phyloP scores from a whole-genome alignment of 2,329 filamentous ascomycete genomes.

The Paecilomyces dactylethromorphus region DNA sequence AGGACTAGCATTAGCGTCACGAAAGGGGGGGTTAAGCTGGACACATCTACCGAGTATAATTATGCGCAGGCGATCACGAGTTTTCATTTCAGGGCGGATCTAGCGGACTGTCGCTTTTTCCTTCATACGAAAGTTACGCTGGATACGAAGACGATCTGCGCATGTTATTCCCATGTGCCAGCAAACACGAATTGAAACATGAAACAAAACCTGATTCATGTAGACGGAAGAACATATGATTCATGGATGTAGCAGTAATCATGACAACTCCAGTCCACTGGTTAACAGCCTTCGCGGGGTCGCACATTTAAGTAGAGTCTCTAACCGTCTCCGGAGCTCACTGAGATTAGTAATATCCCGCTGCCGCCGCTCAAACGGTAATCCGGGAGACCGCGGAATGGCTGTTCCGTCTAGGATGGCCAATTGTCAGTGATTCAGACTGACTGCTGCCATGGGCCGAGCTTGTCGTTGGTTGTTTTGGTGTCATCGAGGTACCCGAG shows the following conservation, averaged over 20 bases:
- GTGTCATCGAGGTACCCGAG: neutral
- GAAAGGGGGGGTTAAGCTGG: neutral
- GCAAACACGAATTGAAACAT: too few relatives aligned
- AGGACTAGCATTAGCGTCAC: neutral
- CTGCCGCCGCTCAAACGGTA: neutral
- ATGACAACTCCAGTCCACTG: neutral
- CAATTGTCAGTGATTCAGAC: neutral
- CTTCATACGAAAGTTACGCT: too few relatives aligned
- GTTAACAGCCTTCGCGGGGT: neutral
- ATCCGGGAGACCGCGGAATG: neutral
- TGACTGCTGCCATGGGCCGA: neutral
- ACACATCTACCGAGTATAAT: neutral
- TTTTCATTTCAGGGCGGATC: neutral
- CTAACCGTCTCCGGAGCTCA: neutral
- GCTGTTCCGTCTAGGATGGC: neutral
- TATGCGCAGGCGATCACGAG: neutral
- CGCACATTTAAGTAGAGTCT: too few relatives aligned
- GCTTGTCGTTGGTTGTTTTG: neutral
- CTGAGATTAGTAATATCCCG: neutral
- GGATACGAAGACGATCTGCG: too few relatives aligned
- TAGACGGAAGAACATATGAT: too few relatives aligned
- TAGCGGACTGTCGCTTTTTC: too few relatives aligned
- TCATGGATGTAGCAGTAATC: neutral
- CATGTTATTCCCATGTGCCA: too few relatives aligned
- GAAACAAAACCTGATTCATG: too few relatives aligned